phyloP scores from a whole-genome alignment of 2,329 filamentous ascomycete species.

The Chaetomium strumarium region DNA sequence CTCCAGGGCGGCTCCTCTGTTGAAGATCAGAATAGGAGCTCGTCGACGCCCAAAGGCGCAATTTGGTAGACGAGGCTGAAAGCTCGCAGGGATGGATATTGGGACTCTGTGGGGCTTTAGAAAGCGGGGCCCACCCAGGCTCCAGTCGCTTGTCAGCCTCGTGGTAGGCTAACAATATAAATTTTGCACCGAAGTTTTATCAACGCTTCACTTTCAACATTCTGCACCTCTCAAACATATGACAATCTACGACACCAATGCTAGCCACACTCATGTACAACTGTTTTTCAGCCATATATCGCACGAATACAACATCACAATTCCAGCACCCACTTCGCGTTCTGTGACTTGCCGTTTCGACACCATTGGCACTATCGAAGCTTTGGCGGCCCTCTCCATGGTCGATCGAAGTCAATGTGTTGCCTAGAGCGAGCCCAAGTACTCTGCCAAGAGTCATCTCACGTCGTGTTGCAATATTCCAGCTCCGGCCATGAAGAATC shows the following conservation, averaged over 20 bases:
- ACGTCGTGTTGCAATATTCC: constrained; percentile 87
- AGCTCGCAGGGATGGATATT: neutral
- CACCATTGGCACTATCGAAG: constrained; percentile 76
- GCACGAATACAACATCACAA: constrained; percentile 6
- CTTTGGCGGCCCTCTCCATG: constrained; percentile 67
- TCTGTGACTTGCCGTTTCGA: constrained; percentile 3
- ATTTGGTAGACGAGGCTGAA: constrained; percentile 21
- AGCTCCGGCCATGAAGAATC: constrained; percentile 67
- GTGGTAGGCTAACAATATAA: constrained; percentile 15
- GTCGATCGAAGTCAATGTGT: constrained; percentile 79
- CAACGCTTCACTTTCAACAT: constrained; percentile 19
- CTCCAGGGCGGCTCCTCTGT: constrained; percentile 2
- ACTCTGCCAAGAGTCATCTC: constrained; percentile 85
- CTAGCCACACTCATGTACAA: neutral
- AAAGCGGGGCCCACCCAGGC: neutral
- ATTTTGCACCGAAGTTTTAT: constrained; percentile 5
- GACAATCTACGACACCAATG: too few species aligned
- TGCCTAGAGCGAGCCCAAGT: constrained; percentile 72
- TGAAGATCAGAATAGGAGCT: neutral
- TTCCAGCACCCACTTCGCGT: neutral
- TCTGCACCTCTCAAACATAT: neutral
- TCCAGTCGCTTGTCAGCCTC: constrained; percentile 4
- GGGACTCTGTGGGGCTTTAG: constrained; percentile 9
- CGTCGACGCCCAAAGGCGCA: constrained; percentile 9
- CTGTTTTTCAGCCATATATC: neutral